Conservation (phyloP, 2,329 filamentous ascomycete genomes). For the Bipolaris cookei region DNA sequence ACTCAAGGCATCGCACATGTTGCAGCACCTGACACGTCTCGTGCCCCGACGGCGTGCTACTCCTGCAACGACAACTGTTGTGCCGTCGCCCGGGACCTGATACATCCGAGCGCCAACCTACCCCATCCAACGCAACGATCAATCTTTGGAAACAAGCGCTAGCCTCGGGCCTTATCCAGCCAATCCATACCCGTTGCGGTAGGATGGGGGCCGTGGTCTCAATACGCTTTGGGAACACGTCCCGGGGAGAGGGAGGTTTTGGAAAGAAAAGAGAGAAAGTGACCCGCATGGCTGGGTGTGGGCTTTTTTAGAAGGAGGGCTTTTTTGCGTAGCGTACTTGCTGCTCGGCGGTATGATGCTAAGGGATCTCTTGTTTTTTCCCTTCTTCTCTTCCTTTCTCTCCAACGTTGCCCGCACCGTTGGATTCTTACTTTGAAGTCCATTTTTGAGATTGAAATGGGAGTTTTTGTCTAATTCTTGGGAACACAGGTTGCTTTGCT, state of each 20-base stretch:
- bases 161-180: conserved; percentile 18
- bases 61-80: conserved; percentile 35
- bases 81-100: conserved; percentile 42
- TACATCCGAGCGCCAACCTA: conserved; percentile 36
- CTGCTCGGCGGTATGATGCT: background rate
- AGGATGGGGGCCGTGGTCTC: conserved; percentile 6
- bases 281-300: conserved; percentile 1
- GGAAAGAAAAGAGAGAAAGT: background rate
- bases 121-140: conserved; percentile 14
- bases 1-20: background rate
- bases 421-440: background rate
- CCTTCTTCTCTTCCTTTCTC: background rate
- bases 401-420: background rate
- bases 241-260: background rate
- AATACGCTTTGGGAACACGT: conserved; percentile 9
- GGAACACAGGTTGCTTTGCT: background rate
- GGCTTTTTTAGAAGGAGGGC: background rate
- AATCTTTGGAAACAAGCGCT: conserved; percentile 25
- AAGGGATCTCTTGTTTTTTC: background rate
- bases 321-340: conserved; percentile 6
- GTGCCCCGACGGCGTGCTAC: conserved; percentile 19
- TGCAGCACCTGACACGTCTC: conserved; percentile 26
- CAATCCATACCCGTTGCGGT: conserved; percentile 27
- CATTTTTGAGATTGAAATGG: background rate
- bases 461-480: background rate